Percentiles rank a stretch among this genome's conserved stretches.
These are phyloP conservation scores for Claviceps maximensis DNA, from an alignment of 2,329 filamentous ascomycete genomes.

Conservation along the genomic window DNA sequence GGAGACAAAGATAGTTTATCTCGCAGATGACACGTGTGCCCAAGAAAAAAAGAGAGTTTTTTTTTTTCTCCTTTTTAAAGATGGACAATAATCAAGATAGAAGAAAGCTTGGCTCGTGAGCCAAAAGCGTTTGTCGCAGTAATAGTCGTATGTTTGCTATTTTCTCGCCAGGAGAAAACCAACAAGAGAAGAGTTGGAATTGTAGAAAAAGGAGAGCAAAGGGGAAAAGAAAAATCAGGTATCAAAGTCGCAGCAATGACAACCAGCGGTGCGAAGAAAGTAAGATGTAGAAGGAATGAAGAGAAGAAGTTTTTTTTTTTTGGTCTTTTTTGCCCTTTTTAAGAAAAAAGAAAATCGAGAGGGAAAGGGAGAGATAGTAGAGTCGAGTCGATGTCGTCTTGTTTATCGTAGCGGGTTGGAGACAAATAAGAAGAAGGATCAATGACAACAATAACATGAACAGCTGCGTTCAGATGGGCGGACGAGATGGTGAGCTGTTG, in stretches of 20 bases:
- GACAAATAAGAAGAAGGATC: background rate
- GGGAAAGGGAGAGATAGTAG: no score
- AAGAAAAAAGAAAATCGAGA: no score
- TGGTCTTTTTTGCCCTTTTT: no score
- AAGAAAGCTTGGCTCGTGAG: background rate
- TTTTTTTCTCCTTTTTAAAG: background rate
- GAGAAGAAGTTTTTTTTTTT: background rate
- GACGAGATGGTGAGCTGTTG: background rate
- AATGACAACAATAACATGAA: background rate
- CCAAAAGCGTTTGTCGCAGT: background rate
- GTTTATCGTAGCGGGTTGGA: background rate
- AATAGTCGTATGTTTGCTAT: background rate
- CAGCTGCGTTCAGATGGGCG: background rate
- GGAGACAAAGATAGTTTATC: background rate
- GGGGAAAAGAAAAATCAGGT: background rate
- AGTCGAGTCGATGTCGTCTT: background rate
- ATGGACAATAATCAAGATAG: background rate
- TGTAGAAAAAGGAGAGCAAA: background rate
- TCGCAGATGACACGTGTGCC: background rate
- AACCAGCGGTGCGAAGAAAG: background rate
- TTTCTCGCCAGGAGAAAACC: conserved; percentile 4
- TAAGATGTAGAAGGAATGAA: background rate
- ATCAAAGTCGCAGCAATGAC: background rate
- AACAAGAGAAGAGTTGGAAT: background rate
- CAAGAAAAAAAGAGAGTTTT: no score